These are phyloP conservation scores for Plasmodium cynomolgi DNA, from an alignment of 169 alveolate genomes.

Conservation along the genomic window DNA sequence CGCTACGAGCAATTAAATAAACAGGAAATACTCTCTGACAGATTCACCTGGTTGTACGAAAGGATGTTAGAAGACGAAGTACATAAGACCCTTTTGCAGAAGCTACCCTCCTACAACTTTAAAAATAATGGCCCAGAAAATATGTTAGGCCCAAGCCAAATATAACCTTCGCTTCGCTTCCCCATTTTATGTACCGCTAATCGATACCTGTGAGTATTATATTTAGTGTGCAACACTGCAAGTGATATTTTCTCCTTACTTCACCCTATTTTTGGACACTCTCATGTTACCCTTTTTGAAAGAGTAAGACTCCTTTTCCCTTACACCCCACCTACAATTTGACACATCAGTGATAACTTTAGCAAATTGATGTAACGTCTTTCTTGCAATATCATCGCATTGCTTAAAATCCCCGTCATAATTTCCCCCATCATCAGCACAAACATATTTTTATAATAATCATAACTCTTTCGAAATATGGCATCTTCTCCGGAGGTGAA, in stretches of 20 bases:
- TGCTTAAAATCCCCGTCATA: neutral
- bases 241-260: neutral
- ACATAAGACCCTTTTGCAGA: constrained; percentile 60
- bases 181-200: neutral
- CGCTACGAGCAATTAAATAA: constrained; percentile 80
- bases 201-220: neutral
- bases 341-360: neutral
- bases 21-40: constrained; percentile 85
- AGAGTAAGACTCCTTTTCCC: neutral
- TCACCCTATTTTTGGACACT: neutral
- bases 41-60: constrained; percentile 86
- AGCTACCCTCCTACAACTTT: constrained; percentile 67
- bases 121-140: constrained; percentile 74
- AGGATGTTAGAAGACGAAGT: constrained; percentile 83
- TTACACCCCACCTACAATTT: neutral
- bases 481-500: neutral
- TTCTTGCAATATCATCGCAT: neutral
- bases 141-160: constrained; percentile 65
- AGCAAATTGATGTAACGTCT: neutral
- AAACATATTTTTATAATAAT: neutral
- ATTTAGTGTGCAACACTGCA: neutral
- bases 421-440: neutral
- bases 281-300: neutral
- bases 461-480: constrained; percentile 8
- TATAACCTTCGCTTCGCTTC: neutral